Evolutionary conservation across 1,139 yeast genomes (phyloP), one percentile per base, ranked within the genome.

Genomic region (Schwanniomyces etchellsii): DNA sequence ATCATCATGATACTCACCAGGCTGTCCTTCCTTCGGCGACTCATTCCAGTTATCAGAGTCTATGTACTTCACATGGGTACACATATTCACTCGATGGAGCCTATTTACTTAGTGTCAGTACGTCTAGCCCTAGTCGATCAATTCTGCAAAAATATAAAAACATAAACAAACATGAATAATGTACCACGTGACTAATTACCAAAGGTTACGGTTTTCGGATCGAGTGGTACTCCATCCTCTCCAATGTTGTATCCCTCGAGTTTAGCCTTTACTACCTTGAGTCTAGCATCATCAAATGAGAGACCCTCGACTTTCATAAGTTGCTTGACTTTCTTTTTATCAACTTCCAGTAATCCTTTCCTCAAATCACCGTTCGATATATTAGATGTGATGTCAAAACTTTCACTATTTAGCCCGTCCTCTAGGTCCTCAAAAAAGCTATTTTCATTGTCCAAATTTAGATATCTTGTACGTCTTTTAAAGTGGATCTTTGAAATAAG

Each of bases 261-360:
- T 39, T 58, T 60, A 13, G 51, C 44, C 34, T 60, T 64, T 2
- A 75, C 69, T 44, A 71, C 79, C 31, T 62, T 48, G 9, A 72
- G 54, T 34, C 95, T 61, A 1, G 95, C 95, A 28, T 77, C 76
- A 48, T 84, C 95, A 51, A 84, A 84, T 1, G 70, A 46, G 22
- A 81, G 35, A 15, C 60, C 49, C 25, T 57, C 48, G 16, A 60
- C 53, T 4, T 59, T 46, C 93, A 83, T 83, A 13, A 82, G 59
- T 21, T 52, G 43, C 35, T 60, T 58, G 12, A 84, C 75, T 33
- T 63, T 70, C 10, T 45, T 45, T 47, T 76, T 78, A 3, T 83
- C 75, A 4, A 39, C 48, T 23, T 63, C 74, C 49, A 75, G 78
- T 27, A 84, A 60, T 1, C 94, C 94, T 11, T 57, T 47, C 33